These are phyloP conservation scores for Cordyceps pruinosa DNA, from an alignment of 2,329 filamentous ascomycete genomes.

Conservation along the genomic window DNA sequence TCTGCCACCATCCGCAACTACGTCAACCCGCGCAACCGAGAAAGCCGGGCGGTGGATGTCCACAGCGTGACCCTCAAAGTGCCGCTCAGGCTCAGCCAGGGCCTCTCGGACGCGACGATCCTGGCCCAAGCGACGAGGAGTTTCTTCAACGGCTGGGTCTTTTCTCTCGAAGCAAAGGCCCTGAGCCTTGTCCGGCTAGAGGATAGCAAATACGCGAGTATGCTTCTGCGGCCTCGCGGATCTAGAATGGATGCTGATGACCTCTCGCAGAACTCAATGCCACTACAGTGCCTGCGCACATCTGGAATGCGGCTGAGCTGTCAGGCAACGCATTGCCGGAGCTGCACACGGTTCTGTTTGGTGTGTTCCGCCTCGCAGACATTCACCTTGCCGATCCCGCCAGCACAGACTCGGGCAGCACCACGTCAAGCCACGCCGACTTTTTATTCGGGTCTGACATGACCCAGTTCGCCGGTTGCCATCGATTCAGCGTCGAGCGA, in stretches of 20 bases:
- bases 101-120: conserved; percentile 21
- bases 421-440: conserved; percentile 22
- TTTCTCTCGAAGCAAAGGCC: conserved; percentile 20
- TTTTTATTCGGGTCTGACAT: conserved; percentile 23
- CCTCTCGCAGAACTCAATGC: neutral
- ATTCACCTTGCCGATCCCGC: conserved; percentile 2
- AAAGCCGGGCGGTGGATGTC: conserved; percentile 16
- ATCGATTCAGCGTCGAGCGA: conserved; percentile 23
- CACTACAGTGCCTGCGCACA: neutral
- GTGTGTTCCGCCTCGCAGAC: conserved; percentile 23
- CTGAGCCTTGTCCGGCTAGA: neutral
- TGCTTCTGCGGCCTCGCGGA: neutral
- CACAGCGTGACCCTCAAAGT: conserved; percentile 20
- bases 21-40: conserved; percentile 21
- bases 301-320: conserved; percentile 19
- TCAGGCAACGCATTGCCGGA: conserved; percentile 16
- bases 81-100: neutral
- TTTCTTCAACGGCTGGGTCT: conserved; percentile 25
- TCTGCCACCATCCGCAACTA: conserved; percentile 12
- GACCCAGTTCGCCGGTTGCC: conserved; percentile 21
- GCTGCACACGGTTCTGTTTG: conserved; percentile 20
- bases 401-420: neutral
- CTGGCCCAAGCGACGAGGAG: conserved; percentile 23
- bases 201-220: conserved; percentile 2
- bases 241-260: too few species aligned